Conservation (phyloP, 2,329 filamentous ascomycete genomes). For the Epichloe sylvatica region DNA sequence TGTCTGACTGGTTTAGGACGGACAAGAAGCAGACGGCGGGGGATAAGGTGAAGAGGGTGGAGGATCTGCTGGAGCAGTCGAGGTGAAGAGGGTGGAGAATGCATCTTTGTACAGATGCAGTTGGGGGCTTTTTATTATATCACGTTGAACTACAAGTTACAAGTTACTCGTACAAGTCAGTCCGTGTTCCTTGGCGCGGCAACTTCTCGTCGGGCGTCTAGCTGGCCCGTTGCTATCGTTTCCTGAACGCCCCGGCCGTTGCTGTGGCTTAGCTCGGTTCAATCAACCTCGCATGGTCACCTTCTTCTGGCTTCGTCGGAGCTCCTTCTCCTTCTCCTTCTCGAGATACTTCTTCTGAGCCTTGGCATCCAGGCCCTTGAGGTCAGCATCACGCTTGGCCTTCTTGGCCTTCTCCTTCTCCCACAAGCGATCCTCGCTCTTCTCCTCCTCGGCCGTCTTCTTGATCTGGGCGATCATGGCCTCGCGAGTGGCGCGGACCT, state of each 20-base stretch:
- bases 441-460: conserved; percentile 64
- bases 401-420: conserved; percentile 70
- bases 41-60: conserved; percentile 59
- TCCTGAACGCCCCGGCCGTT: too few relatives aligned
- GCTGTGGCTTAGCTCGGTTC: not conserved
- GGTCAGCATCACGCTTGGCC: conserved; percentile 73
- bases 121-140: not conserved
- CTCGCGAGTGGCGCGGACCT: conserved; percentile 68
- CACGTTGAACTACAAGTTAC: not conserved
- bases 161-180: conserved; percentile 1
- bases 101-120: not conserved
- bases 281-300: conserved; percentile 35
- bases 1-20: conserved; percentile 37
- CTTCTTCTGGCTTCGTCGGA: conserved; percentile 41
- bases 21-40: conserved; percentile 73
- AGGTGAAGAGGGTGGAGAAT: not conserved
- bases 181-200: not conserved
- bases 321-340: conserved; percentile 63
- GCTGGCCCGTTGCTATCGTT: not conserved
- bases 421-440: conserved; percentile 60
- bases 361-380: conserved; percentile 64
- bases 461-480: conserved; percentile 66
- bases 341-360: conserved; percentile 77
- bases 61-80: conserved; percentile 31
- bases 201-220: not conserved